Evolutionary conservation across 495 filamentous ascomycete species (phyloP), one percentile per base, ranked within the genome.

Genomic region (Neohortaea acidophila): DNA sequence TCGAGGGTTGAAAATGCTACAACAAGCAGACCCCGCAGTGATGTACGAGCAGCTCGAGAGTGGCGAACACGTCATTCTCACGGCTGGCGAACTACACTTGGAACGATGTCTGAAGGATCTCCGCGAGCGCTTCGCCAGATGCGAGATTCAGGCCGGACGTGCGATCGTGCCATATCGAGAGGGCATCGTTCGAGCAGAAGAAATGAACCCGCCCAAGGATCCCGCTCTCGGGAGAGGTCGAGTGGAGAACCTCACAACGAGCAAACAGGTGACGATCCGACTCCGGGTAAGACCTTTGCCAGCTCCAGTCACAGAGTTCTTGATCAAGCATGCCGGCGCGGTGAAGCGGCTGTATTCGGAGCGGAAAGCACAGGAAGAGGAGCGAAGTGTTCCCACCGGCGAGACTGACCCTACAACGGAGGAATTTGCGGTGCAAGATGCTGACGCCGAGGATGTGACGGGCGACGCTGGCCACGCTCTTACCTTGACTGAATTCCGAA

Each of bases 91-190:
- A 56, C 58, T 99, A 45, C 89, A 99, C 58, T 64, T 96, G 2
- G 89, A 99, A 56, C 72, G 89, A 27, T 99, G 89, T 53, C 53
- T 99, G 24, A 94, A 89, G 24, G 89, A 99, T 64, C 68, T 99
- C 6, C 67, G 82, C 36, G 89, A 96, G 54, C 70, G 91, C 4
- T 99, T 92, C 58, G 89, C 89, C 3, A 76, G 73, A 45, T 94
- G 92, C 46, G 89, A 99, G 41, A 91, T 99, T 38, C 89, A 96
- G 48, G 80, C 81, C 38, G 83, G 86, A 38, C 79, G 79, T 22
- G 84, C 91, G 2, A 96, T 96, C 37, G 89, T 99, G 4, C 89
- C 89, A 5, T 99, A 93, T 58, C 72, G 86, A 14, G 89, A 99
- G 58, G 84, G 81, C 2, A 94, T 92, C 30, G 77, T 92, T 23